These are phyloP conservation scores for Ogataea wickerhamii DNA, from an alignment of 805 yeast genomes.

Conservation along the genomic window DNA sequence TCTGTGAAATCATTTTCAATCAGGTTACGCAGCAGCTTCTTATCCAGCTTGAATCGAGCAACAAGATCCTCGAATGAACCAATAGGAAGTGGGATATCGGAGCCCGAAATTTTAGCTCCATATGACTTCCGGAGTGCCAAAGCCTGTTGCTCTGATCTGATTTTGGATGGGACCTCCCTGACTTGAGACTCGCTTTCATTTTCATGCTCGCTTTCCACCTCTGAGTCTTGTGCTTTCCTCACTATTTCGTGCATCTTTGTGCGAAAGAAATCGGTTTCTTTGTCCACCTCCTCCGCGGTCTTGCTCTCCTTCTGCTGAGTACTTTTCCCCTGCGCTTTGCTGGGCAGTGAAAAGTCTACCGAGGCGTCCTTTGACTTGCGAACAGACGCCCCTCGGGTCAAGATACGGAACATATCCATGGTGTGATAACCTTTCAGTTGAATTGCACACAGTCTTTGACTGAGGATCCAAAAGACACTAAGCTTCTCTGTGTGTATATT, in stretches of 20 bases:
- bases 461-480: too few species aligned
- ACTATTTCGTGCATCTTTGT: constrained; percentile 39
- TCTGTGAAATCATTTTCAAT: constrained; percentile 67
- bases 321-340: constrained; percentile 17
- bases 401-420: constrained; percentile 87
- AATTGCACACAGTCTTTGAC: too few species aligned
- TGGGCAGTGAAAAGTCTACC: constrained; percentile 39
- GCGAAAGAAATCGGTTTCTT: constrained; percentile 82
- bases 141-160: constrained; percentile 59
- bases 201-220: constrained; percentile 21
- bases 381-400: constrained; percentile 81
- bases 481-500: too few species aligned
- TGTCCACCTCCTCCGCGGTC: constrained; percentile 51
- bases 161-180: constrained; percentile 31
- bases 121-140: constrained; percentile 52
- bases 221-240: constrained; percentile 23
- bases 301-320: constrained; percentile 36
- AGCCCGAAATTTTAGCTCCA: constrained; percentile 72
- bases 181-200: constrained; percentile 14
- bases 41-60: constrained; percentile 62
- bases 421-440: too few species aligned
- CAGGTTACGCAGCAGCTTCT: constrained; percentile 56
- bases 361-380: constrained; percentile 50
- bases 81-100: constrained; percentile 86
- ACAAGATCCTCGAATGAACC: constrained; percentile 83